phyloP scores from a whole-genome alignment of 129 eudicot genomes.

The Artemisia tridentata region DNA sequence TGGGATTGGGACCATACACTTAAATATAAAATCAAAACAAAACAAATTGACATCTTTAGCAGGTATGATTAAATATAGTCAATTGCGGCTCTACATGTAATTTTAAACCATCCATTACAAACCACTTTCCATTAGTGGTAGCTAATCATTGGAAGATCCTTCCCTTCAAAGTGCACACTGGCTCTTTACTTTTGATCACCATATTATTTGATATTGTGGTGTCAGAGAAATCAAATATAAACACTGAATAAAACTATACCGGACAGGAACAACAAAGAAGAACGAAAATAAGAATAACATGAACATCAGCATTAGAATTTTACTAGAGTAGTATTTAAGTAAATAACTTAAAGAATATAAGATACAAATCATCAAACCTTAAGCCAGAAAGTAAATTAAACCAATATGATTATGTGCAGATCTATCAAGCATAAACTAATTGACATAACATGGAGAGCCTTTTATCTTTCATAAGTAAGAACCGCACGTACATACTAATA shows the following conservation, averaged over 20 bases:
- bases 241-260: not conserved
- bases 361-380: not conserved
- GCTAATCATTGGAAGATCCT: constrained; percentile 40
- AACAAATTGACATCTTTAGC: constrained; percentile 23
- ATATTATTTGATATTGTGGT: constrained; percentile 10
- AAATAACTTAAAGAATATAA: not conserved
- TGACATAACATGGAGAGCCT: constrained; percentile 35
- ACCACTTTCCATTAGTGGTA: constrained; percentile 38
- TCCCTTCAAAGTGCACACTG: constrained; percentile 28
- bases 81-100: constrained; percentile 41
- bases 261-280: not conserved
- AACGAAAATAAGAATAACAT: not conserved
- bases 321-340: not conserved
- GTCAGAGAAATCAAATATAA: not conserved
- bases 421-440: constrained; percentile 22
- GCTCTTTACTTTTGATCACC: constrained; percentile 21
- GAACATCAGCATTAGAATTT: not conserved
- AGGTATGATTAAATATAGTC: constrained; percentile 29
- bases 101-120: constrained; percentile 35
- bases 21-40: not conserved
- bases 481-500: constrained; percentile 22
- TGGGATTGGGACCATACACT: constrained; percentile 17
- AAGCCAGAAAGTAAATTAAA: not conserved
- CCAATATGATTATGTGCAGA: constrained; percentile 10
- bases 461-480: constrained; percentile 24